phyloP scores from a whole-genome alignment of 208 protist species.

The Leishmania tarentolae region DNA sequence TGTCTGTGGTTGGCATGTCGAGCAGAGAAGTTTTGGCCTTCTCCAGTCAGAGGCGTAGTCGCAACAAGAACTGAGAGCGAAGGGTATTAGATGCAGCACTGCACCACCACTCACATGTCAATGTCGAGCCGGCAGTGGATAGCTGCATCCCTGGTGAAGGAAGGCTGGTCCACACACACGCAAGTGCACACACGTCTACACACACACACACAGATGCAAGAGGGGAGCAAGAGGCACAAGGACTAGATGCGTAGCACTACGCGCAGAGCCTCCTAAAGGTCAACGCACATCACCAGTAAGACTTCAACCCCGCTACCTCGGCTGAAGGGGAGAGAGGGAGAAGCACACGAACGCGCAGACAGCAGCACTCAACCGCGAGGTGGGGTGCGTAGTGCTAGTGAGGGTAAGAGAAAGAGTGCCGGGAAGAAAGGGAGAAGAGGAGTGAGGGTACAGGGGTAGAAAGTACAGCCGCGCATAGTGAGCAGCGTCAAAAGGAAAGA shows the following conservation, averaged over 20 bases:
- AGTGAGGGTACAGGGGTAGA: background rate
- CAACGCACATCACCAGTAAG: background rate
- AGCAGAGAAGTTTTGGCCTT: background rate
- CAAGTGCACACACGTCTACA: background rate
- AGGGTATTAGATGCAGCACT: background rate
- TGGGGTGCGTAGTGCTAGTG: background rate
- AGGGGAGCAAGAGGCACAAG: background rate
- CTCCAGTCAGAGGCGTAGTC: background rate
- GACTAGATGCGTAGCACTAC: background rate
- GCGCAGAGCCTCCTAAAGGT: background rate
- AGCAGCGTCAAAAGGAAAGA: background rate
- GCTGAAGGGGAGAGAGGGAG: background rate
- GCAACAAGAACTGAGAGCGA: background rate
- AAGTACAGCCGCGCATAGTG: background rate
- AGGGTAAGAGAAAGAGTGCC: background rate
- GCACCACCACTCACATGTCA: background rate
- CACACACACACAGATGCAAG: background rate
- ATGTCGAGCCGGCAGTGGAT: background rate
- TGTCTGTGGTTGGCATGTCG: constrained; percentile 48
- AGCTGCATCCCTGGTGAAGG: background rate
- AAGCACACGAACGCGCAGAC: background rate
- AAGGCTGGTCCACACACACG: background rate
- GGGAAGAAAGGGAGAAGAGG: no score
- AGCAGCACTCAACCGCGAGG: background rate
- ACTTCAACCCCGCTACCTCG: background rate